Conservation (phyloP, 2,329 filamentous ascomycete species). For the Alternaria sp. region DNA sequence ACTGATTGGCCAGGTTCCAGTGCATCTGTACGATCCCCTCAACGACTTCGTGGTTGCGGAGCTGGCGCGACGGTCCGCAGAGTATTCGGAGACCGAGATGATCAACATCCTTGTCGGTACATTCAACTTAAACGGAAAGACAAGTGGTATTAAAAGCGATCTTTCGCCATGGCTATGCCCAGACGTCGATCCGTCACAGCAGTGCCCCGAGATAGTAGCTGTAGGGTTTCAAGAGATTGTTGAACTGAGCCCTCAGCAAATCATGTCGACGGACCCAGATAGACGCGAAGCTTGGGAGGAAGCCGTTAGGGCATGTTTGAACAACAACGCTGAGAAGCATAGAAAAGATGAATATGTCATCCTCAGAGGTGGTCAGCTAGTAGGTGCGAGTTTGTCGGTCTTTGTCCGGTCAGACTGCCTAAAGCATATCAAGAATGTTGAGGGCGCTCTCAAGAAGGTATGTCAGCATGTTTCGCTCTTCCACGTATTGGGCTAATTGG, state of each 20-base stretch:
- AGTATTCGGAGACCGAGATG: constrained; percentile 77
- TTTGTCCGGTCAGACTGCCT: constrained; percentile 85
- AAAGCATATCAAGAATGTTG: constrained; percentile 90
- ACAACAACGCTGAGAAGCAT: constrained; percentile 70
- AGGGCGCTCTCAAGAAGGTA: constrained; percentile 91
- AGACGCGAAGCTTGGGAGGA: constrained; percentile 87
- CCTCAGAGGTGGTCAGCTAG: constrained; percentile 89
- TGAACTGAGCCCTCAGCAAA: constrained; percentile 96
- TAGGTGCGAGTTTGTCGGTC: constrained; percentile 90
- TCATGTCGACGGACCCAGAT: constrained; percentile 96
- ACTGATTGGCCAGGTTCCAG: constrained; percentile 81
- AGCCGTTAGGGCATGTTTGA: constrained; percentile 80
- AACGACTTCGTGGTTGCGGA: constrained; percentile 89
- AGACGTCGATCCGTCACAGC: constrained; percentile 62
- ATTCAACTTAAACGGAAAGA: constrained; percentile 93
- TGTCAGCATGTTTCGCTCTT: constrained; percentile 8
- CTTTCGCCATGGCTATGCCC: constrained; percentile 88
- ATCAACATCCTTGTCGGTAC: constrained; percentile 88
- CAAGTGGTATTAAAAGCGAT: constrained; percentile 78
- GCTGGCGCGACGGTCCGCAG: constrained; percentile 69
- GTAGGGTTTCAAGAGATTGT: constrained; percentile 98
- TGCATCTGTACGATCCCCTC: constrained; percentile 91
- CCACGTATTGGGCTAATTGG: constrained; percentile 23
- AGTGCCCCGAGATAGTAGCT: constrained; percentile 84
- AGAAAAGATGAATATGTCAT: constrained; percentile 85